phyloP scores from a whole-genome alignment of 1,139 yeast species.

The Lizanozyma gosingica region DNA sequence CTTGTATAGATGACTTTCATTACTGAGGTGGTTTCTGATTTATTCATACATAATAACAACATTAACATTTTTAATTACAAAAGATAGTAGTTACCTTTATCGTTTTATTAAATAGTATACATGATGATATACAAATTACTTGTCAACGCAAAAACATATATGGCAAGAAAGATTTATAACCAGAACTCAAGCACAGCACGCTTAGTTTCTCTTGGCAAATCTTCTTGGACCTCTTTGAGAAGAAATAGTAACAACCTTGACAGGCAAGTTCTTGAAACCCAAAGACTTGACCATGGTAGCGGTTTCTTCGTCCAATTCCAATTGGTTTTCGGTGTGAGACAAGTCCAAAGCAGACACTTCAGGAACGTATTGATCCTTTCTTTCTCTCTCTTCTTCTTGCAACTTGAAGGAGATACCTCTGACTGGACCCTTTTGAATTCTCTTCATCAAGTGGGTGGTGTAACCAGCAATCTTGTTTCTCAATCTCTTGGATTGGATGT shows the following conservation, averaged over 20 bases:
- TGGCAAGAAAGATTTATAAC: not conserved
- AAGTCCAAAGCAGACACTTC: conserved; percentile 99
- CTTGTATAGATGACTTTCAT: not conserved
- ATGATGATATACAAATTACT: not conserved
- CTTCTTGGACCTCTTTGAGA: conserved; percentile 92
- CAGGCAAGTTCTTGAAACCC: conserved; percentile 86
- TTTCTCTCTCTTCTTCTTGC: conserved; percentile 99
- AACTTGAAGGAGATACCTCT: conserved; percentile 99
- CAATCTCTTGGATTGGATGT: conserved; percentile 98
- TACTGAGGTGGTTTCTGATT: no score
- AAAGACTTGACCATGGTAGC: conserved; percentile 92
- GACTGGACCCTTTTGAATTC: conserved; percentile 99
- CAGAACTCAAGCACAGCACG: conserved; percentile 2
- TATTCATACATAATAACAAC: no score
- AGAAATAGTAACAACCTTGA: conserved; percentile 85
- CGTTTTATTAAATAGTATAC: not conserved
- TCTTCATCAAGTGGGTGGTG: conserved; percentile 99
- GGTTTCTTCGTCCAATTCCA: conserved; percentile 97
- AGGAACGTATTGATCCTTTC: conserved; percentile 99
- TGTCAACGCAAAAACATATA: not conserved
- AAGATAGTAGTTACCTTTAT: not conserved
- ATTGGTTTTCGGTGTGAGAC: conserved; percentile 91
- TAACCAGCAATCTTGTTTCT: conserved; percentile 99
- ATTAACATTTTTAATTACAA: no score
- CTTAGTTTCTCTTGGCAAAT: conserved; percentile 89